Evolutionary conservation across 192 early-diverging fungal genomes (phyloP).

Genomic region (Podila horticola): DNA sequence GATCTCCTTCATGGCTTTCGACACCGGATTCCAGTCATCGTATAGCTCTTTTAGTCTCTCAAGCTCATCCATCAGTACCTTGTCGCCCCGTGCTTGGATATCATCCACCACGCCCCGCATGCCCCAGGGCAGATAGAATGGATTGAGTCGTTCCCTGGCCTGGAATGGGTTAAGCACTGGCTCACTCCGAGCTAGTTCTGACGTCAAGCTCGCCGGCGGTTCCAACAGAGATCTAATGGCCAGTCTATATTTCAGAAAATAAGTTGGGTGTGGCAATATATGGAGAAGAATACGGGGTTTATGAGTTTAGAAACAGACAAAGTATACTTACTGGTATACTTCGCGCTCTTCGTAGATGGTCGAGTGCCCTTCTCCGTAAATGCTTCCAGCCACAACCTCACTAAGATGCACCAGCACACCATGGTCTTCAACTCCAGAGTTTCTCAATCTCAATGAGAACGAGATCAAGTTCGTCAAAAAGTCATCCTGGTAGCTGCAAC

Average conservation of each 20-base stretch:
- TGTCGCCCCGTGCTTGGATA: conserved; percentile 62
- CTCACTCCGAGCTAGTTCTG: conserved; percentile 16
- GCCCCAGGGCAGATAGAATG: conserved; percentile 94
- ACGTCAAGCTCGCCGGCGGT: conserved; percentile 21
- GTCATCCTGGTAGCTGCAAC: conserved; percentile 78
- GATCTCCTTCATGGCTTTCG: conserved; percentile 79
- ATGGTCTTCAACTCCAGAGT: conserved; percentile 89
- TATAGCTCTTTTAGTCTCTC: conserved; percentile 72
- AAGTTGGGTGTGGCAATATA: neutral
- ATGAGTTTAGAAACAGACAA: too few relatives aligned
- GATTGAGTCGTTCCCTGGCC: conserved; percentile 79
- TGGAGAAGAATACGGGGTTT: too few relatives aligned
- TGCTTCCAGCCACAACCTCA: conserved; percentile 85
- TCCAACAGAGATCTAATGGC: conserved; percentile 48
- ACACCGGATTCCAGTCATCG: conserved; percentile 82
- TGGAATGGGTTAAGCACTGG: conserved; percentile 66
- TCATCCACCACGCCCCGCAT: conserved; percentile 87
- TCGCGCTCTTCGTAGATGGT: conserved; percentile 92
- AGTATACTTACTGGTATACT: conserved; percentile 71
- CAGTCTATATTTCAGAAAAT: conserved; percentile 25
- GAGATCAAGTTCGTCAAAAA: conserved; percentile 90
- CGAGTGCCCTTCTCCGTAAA: conserved; percentile 88
- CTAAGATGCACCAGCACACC: conserved; percentile 86
- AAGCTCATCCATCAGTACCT: conserved; percentile 73
- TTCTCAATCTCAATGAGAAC: conserved; percentile 88